phyloP scores from a whole-genome alignment of 768 basidiomycete species.

The Auricularia cornea region DNA sequence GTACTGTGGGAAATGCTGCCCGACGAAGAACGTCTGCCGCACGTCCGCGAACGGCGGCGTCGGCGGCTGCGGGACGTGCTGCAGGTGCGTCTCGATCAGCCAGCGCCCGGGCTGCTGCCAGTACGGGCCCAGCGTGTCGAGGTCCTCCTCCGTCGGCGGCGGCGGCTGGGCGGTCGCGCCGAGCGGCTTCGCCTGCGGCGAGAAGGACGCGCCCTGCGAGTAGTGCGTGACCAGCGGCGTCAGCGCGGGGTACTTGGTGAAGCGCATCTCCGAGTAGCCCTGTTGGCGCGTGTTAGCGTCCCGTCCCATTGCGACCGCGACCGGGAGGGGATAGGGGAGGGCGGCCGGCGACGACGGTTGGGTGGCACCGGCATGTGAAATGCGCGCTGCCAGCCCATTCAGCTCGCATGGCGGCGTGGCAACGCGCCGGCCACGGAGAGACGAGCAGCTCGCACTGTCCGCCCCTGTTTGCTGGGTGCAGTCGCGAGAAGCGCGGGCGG shows the following conservation, averaged over 20 bases:
- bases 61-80: conserved; percentile 53
- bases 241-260: conserved; percentile 49
- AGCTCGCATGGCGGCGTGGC: no score
- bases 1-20: conserved; percentile 51
- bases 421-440: no score
- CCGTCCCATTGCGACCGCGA: not conserved
- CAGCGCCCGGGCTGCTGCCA: conserved; percentile 77
- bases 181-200: not conserved
- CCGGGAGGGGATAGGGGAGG: not conserved
- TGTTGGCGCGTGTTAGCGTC: conserved; percentile 6
- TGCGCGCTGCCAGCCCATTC: no score
- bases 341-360: not conserved
- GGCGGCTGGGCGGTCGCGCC: not conserved
- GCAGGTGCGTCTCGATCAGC: conserved; percentile 62
- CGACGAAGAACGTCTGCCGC: conserved; percentile 52
- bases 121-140: conserved; percentile 52
- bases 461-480: no score
- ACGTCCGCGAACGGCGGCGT: conserved; percentile 32
- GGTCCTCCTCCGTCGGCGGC: not conserved
- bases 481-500: not conserved
- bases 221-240: conserved; percentile 54
- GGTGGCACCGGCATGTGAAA: not conserved
- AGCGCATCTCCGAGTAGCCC: conserved; percentile 62
- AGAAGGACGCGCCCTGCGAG: conserved; percentile 39
- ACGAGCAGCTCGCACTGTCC: no score